Percentiles rank a stretch among this genome's conserved stretches.
Conservation (phyloP, 768 basidiomycete species). For the Podaxis sp. region DNA sequence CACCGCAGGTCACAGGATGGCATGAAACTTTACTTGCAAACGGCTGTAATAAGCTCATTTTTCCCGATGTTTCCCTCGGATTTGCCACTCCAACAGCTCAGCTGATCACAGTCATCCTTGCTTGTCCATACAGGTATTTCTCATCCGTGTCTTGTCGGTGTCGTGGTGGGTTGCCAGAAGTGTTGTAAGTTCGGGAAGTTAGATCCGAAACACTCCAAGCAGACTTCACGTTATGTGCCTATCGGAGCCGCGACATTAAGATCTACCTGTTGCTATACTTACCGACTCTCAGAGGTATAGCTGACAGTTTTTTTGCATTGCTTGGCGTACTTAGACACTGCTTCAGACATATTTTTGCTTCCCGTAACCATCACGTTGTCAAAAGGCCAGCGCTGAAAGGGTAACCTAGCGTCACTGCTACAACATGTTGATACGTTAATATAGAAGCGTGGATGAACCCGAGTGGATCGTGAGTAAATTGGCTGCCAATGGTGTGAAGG, state of each 20-base stretch:
- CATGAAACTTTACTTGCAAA: not conserved
- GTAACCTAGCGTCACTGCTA: not conserved
- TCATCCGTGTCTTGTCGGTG: not conserved
- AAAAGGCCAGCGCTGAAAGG: not conserved
- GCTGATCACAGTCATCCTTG: not conserved
- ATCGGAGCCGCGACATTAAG: too few species aligned
- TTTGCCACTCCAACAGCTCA: not conserved
- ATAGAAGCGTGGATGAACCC: not conserved
- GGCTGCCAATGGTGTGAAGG: not conserved
- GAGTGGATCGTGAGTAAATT: conserved; percentile 1
- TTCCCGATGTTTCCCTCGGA: not conserved
- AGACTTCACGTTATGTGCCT: too few species aligned
- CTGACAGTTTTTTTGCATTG: not conserved
- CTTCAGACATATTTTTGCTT: not conserved
- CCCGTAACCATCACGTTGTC: not conserved
- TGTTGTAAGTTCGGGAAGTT: not conserved
- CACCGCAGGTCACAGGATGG: not conserved
- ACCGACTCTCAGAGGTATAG: not conserved
- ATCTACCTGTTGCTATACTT: too few species aligned
- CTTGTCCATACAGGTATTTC: not conserved
- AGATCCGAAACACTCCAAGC: not conserved
- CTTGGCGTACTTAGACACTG: not conserved
- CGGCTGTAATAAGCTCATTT: not conserved
- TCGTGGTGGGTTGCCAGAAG: not conserved
- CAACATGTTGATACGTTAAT: not conserved